These are phyloP conservation scores for Vitis amurensis DNA, from an alignment of 164 flowering plant species.

Conservation along the genomic window DNA sequence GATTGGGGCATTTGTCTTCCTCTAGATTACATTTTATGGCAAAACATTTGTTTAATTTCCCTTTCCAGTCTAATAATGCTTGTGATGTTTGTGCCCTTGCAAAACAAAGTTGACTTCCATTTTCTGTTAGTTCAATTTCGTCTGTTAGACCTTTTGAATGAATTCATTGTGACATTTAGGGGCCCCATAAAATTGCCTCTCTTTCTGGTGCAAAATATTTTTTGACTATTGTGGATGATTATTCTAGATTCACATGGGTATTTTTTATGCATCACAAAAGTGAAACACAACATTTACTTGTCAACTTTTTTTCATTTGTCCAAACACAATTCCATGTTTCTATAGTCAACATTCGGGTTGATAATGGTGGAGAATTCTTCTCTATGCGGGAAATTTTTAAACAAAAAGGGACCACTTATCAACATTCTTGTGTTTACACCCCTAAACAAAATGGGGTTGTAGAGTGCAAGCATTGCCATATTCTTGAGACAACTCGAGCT, in stretches of 20 bases:
- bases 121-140: neutral
- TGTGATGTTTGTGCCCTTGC: neutral
- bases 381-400: no score
- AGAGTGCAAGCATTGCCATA: conserved; percentile 9
- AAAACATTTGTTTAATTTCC: neutral
- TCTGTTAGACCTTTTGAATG: neutral
- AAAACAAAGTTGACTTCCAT: conserved; percentile 1
- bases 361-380: no score
- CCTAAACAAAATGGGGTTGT: conserved; percentile 11
- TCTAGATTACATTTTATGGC: neutral
- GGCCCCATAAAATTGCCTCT: neutral
- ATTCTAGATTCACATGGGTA: neutral
- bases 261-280: neutral
- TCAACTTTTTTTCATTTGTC: neutral
- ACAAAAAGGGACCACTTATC: no score
- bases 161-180: conserved; percentile 7
- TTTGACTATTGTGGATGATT: no score
- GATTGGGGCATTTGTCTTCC: neutral
- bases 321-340: neutral
- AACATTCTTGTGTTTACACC: neutral
- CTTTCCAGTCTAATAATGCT: no score
- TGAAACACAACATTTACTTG: neutral
- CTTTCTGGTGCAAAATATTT: no score
- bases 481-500: conserved; percentile 7
- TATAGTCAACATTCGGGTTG: no score